Evolutionary conservation across 163 green algal genomes (phyloP).

Genomic region (Dunaliella salina): DNA sequence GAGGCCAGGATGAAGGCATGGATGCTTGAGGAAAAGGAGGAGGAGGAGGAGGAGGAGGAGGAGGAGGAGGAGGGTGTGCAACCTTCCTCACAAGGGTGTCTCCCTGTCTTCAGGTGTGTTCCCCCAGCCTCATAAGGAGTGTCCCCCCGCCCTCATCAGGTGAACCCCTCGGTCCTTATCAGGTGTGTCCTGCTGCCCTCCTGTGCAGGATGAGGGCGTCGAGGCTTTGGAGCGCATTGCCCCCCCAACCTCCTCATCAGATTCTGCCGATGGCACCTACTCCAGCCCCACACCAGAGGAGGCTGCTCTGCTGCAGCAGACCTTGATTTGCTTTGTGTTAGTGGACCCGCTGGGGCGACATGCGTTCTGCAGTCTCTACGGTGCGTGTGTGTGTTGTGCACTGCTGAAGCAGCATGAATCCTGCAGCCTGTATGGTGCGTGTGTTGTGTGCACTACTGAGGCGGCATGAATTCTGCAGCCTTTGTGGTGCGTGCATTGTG

Average conservation of each 20-base stretch:
- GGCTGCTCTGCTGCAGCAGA: conserved; percentile 27
- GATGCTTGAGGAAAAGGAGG: too few species aligned
- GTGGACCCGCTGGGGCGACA: conserved; percentile 55
- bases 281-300: neutral
- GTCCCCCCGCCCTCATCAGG: too few species aligned
- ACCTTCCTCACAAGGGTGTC: too few species aligned
- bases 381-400: neutral
- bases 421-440: too few species aligned
- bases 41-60: too few species aligned
- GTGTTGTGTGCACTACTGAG: neutral
- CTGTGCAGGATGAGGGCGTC: conserved; percentile 5
- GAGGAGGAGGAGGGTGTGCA: too few species aligned
- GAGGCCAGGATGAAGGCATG: too few species aligned
- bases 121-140: too few species aligned
- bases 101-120: too few species aligned
- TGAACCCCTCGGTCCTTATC: too few species aligned
- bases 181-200: too few species aligned
- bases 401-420: neutral
- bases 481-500: too few species aligned
- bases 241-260: neutral
- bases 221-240: conserved; percentile 1
- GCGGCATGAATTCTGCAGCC: conserved; percentile 68
- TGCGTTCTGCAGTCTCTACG: conserved; percentile 76
- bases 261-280: neutral
- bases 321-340: conserved; percentile 84